phyloP scores from a whole-genome alignment of 306 rosid species.

The Canavalia ensiformis region DNA sequence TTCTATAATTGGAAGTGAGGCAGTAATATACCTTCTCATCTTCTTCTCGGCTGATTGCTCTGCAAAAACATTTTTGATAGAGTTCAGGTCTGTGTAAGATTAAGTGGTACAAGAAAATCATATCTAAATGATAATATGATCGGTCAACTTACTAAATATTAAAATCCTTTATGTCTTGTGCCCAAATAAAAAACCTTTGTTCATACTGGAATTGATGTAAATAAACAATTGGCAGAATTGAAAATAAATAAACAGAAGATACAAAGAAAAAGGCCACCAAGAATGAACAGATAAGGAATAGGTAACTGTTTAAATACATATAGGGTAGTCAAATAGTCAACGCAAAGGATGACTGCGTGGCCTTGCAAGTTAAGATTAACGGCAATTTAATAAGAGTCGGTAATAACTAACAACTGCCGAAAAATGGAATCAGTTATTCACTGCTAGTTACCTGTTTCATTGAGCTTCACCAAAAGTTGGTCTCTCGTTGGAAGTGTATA shows the following conservation, averaged over 20 bases:
- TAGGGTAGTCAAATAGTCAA: background rate
- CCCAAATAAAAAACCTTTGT: background rate
- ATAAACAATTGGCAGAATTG: background rate
- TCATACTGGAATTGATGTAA: background rate
- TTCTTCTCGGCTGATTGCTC: constrained; percentile 84
- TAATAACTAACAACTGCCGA: background rate
- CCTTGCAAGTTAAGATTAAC: background rate
- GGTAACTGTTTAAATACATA: background rate
- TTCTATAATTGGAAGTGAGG: constrained; percentile 70
- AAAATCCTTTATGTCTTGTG: background rate
- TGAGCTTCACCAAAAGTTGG: constrained; percentile 78
- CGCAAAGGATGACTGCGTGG: constrained; percentile 12
- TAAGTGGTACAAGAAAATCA: constrained; percentile 26
- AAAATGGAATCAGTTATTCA: background rate
- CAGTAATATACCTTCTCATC: constrained; percentile 82
- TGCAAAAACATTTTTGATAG: constrained; percentile 53
- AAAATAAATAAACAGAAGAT: constrained; percentile 1
- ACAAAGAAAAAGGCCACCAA: background rate
- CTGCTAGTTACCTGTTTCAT: constrained; percentile 71
- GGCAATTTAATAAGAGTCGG: background rate
- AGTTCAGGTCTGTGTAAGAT: constrained; percentile 6
- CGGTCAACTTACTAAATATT: background rate
- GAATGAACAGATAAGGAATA: background rate
- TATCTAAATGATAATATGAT: constrained; percentile 3
- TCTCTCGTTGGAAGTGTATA: constrained; percentile 93